Base-by-base conservation (phyloP, 495 filamentous ascomycete species). In the Daldinia concentrica region DNA sequence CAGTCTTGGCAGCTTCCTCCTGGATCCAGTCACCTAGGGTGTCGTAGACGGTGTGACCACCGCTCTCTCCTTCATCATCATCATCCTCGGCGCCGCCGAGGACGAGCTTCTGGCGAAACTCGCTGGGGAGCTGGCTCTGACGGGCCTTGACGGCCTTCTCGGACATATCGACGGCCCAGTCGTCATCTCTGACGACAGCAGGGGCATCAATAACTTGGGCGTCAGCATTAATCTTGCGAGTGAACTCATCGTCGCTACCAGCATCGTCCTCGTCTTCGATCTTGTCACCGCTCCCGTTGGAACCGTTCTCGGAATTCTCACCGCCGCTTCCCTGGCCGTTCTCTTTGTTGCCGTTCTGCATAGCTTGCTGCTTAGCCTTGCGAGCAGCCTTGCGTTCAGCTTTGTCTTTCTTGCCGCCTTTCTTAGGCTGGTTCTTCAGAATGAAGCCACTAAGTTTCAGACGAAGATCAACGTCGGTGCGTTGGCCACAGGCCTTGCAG, bases 401-500 rank as follows among this genome's bases (percentile, higher is more conserved):
- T 84, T 98, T 94, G 85, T 97, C 96, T 84, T 97, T 97, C 80
- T 95, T 94, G 68, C 62, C 76, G 79, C 91, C 91, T 85, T 95
- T 97, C 79, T 85, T 85, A 68, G 94, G 91, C 76, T 91, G 89
- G 81, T 95, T 97, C 84, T 97, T 97, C 77, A 98, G 85, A 77
- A 99, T 98, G 87, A 97, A 99, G 62, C 92, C 92, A 86, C 92
- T 95, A 68, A 99, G 91, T 85, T 98, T 99, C 76, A 96, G 90
- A 77, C 94, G 94, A 66, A 91, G 86, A 77, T 98, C 95, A 56
- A 97, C 94, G 60, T 95, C 89, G 60, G 91, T 90, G 75, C 91
- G 93, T 81, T 97, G 91, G 76, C 95, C 95, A 77, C 95, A 99
- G 64, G 95, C 95, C 84, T 99, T 99, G 91, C 95, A 99, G 83